Base-by-base conservation (phyloP, 306 rosid species). In the Cucumis melo region DNA sequence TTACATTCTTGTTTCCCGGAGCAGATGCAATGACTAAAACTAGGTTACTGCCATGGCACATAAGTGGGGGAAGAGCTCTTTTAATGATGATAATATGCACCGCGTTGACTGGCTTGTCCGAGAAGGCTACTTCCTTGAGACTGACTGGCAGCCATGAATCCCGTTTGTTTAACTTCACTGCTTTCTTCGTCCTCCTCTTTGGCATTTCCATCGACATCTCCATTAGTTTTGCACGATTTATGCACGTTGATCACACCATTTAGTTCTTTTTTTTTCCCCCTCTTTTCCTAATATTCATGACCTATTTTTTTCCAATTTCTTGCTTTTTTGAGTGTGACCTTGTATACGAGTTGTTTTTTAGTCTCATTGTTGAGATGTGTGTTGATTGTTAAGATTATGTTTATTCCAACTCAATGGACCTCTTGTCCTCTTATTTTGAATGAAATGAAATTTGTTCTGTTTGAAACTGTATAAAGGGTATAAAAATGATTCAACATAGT, bases 91-190 rank as follows among this genome's bases (percentile, higher is more conserved):
- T 96, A 71, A 84, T 90, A 9, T 86, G 90, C 83, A 82, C 98
- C 15, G 93, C 98, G 77, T 44, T 90, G 20, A 88, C 96, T 36
- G 98, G 98, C 10, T 79, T 92, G 67, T 82, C 85, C 83, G 88
- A 91, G 89, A 88, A 91, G 53, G 29, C 76, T 24, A 55, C 76
- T 15, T 85, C 86, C 85, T 50, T 86, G 23, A 0, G 4, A 0
- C 56, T 86, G 2, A 10, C 15, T 3, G 7, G 54, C 58, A 53
- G 54, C 0, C 74, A 44, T 0, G 91, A 93, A 74, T 55, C 73
- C 1, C 76, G 76, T 57, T 59, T 91, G 74, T 53, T 93, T 80
- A 93, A 89, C 78, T 87, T 90, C 85, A 84, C 79, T 0, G 98
- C 80, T 20, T 86, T 93, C 0, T 29, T 89, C 1, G 83, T 93